A percentile compares a stretch with the other conserved stretches of the same genome.
Evolutionary conservation across 2,329 filamentous ascomycete genomes (phyloP).

Genomic region (Penicillium sp.): DNA sequence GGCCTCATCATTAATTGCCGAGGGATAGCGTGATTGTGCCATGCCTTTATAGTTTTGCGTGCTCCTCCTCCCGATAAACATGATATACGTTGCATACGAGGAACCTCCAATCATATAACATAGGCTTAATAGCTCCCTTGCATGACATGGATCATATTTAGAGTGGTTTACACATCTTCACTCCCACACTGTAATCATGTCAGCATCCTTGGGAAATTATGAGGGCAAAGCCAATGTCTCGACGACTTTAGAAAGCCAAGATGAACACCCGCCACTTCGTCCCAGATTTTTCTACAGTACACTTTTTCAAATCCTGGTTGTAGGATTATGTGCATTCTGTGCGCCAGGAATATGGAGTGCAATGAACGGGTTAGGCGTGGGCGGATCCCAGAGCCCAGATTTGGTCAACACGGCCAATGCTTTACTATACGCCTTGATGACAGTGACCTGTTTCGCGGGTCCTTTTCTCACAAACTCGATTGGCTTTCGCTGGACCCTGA

Average conservation of each 20-base stretch:
- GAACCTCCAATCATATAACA: neutral
- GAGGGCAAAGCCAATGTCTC: neutral
- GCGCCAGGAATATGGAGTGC: constrained; percentile 47
- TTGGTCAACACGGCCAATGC: constrained; percentile 49
- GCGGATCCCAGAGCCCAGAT: constrained; percentile 42
- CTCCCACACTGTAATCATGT: neutral
- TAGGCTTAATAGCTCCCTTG: neutral
- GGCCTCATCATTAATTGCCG: neutral
- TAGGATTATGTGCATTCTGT: constrained; percentile 43
- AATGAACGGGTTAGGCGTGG: constrained; percentile 45
- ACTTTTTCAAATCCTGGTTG: constrained; percentile 42
- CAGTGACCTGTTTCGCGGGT: constrained; percentile 44
- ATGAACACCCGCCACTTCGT: neutral
- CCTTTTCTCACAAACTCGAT: constrained; percentile 27
- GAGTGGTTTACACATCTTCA: neutral
- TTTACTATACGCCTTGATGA: constrained; percentile 47
- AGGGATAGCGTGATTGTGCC: constrained; percentile 5
- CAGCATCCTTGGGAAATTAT: neutral
- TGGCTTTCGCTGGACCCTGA: constrained; percentile 37
- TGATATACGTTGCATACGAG: neutral
- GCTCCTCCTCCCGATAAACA: neutral
- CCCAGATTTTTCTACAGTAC: constrained; percentile 13
- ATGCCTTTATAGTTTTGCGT: constrained; percentile 7
- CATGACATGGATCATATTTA: neutral
- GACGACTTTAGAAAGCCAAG: neutral